Evolutionary conservation across 768 basidiomycete species (phyloP).

Genomic region (Suillus weaverae): DNA sequence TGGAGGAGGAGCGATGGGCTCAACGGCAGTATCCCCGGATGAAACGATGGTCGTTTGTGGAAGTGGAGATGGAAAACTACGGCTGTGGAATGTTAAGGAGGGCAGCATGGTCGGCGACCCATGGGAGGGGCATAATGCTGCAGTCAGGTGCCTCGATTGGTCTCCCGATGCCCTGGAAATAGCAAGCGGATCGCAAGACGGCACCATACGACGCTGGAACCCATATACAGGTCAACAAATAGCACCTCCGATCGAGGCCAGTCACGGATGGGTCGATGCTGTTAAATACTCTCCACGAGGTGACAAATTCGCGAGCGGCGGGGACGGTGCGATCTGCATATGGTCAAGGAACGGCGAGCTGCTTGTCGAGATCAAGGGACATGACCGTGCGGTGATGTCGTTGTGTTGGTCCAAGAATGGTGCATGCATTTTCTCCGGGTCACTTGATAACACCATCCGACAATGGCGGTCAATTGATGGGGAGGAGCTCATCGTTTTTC

Average conservation of each 20-base stretch:
- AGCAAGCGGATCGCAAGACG: conserved; percentile 9
- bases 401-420: not conserved
- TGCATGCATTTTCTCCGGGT: not conserved
- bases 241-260: not conserved
- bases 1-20: not conserved
- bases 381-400: not conserved
- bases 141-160: conserved; percentile 8
- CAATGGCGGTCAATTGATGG: not conserved
- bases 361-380: not conserved
- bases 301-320: too few species aligned
- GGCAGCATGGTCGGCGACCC: not conserved
- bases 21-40: not conserved
- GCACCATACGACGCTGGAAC: conserved; percentile 13
- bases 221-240: not conserved
- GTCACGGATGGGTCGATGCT: not conserved
- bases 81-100: not conserved
- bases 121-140: not conserved
- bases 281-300: not conserved
- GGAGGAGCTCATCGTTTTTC: not conserved
- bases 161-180: conserved; percentile 16
- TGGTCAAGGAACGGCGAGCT: too few species aligned
- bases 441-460: not conserved
- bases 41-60: not conserved
- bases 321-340: too few species aligned
- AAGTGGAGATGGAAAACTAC: not conserved